A percentile compares a stretch with the other conserved stretches of the same genome.
Conservation (phyloP, 1,284 basidiomycete species). For the Peniophora sp. region DNA sequence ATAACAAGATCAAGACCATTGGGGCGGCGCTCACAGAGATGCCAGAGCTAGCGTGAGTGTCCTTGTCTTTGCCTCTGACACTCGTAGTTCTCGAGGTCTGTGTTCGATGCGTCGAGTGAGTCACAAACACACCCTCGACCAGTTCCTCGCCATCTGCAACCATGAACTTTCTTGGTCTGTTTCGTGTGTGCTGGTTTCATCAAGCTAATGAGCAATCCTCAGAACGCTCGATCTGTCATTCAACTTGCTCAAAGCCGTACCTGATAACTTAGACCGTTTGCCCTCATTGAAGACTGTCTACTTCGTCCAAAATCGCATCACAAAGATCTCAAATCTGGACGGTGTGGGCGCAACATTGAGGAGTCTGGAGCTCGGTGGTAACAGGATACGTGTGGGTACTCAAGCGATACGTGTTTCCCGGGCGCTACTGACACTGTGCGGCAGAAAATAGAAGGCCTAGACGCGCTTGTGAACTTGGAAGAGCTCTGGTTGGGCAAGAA, state of each 20-base stretch:
- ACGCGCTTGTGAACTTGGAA: constrained; percentile 75
- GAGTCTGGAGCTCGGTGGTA: constrained; percentile 91
- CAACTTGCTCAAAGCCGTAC: constrained; percentile 77
- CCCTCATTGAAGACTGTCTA: constrained; percentile 72
- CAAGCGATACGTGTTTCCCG: neutral
- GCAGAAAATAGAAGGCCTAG: constrained; percentile 84
- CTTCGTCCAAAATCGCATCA: constrained; percentile 96
- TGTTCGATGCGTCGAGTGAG: neutral
- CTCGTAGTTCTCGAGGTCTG: neutral
- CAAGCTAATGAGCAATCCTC: neutral
- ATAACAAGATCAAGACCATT: constrained; percentile 83
- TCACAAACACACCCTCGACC: too few species aligned
- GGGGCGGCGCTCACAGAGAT: constrained; percentile 60
- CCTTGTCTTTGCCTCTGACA: neutral
- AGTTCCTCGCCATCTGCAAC: too few species aligned
- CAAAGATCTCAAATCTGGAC: constrained; percentile 62
- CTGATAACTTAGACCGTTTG: constrained; percentile 53
- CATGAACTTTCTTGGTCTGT: too few species aligned
- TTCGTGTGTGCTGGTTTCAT: too few species aligned
- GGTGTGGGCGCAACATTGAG: constrained; percentile 56
- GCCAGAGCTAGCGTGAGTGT: constrained; percentile 59
- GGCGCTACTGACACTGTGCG: constrained; percentile 1
- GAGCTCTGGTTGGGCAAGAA: constrained; percentile 98
- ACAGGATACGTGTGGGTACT: constrained; percentile 68
- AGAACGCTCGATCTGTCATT: constrained; percentile 92